Evolutionary conservation across 371 early-diverging fungal species (phyloP).

Genomic region (Aphelidium insulamus): DNA sequence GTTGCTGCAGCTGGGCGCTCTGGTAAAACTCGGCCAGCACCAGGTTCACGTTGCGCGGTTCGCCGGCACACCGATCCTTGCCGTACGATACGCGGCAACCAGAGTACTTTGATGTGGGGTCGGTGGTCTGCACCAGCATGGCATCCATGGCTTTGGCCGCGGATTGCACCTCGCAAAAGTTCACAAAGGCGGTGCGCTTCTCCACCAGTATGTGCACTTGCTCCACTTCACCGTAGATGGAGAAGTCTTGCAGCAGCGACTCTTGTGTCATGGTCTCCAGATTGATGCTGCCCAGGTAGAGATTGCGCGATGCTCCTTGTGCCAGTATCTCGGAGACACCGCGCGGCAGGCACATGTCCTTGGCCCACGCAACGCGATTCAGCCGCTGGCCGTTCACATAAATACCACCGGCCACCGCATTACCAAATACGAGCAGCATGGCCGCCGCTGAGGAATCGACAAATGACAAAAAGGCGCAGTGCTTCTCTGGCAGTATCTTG

Average conservation of each 20-base stretch:
- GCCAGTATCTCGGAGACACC: too few relatives aligned
- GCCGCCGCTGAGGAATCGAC: constrained; percentile 37
- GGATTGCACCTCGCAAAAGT: constrained; percentile 35
- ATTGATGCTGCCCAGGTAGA: constrained; percentile 41
- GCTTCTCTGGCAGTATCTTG: constrained; percentile 52
- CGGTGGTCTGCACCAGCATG: constrained; percentile 19
- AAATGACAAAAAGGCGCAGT: constrained; percentile 58
- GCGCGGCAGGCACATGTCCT: too few relatives aligned
- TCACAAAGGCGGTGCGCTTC: constrained; percentile 55
- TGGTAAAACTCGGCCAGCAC: too few relatives aligned
- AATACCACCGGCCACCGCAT: too few relatives aligned
- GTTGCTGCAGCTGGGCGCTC: too few relatives aligned
- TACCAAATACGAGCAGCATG: too few relatives aligned
- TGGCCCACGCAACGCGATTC: too few relatives aligned
- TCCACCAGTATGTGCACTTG: constrained; percentile 39
- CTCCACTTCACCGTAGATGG: constrained; percentile 44
- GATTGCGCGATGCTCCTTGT: constrained; percentile 53
- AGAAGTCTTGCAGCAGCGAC: constrained; percentile 22
- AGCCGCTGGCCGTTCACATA: too few relatives aligned
- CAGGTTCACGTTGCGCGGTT: too few relatives aligned
- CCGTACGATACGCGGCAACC: constrained; percentile 41
- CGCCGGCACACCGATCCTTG: constrained; percentile 50
- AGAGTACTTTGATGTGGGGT: constrained; percentile 15
- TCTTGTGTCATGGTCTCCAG: constrained; percentile 35
- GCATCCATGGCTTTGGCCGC: constrained; percentile 45